Percentiles rank a stretch among this genome's conserved stretches.
Evolutionary conservation across 495 filamentous ascomycete species (phyloP).

Genomic region (Trichoderma reesei): DNA sequence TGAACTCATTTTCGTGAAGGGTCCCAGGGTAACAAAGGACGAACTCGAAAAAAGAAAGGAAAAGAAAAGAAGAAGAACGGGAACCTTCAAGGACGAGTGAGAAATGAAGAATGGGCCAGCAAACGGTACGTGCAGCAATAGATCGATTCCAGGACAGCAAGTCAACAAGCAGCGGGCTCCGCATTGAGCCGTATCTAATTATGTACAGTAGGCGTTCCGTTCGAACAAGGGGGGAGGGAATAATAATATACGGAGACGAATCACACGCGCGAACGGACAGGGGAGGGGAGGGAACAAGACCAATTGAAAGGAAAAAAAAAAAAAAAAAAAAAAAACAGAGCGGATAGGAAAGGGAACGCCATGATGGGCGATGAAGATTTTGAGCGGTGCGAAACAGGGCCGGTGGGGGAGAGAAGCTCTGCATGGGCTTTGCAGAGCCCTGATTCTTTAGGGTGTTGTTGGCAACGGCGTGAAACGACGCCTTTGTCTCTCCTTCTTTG

Average conservation of each 20-base stretch:
- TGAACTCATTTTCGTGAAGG: background rate
- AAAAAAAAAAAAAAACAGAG: background rate
- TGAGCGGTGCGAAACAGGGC: too few species aligned
- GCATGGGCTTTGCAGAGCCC: too few species aligned
- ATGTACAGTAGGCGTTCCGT: too few species aligned
- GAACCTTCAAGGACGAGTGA: too few species aligned
- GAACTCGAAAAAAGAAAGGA: background rate
- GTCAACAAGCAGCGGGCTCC: constrained; percentile 3
- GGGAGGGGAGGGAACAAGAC: background rate
- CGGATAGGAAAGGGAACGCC: background rate
- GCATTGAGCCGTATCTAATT: constrained; percentile 5
- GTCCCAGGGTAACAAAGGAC: background rate
- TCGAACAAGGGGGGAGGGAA: too few species aligned
- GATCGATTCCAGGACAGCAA: constrained; percentile 1
- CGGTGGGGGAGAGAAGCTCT: too few species aligned
- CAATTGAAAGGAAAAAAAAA: too few species aligned
- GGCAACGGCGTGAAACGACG: background rate
- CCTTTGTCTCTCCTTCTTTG: background rate
- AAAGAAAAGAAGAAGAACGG: background rate
- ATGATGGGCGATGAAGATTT: background rate
- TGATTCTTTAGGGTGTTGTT: too few species aligned
- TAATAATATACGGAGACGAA: background rate
- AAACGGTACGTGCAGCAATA: background rate
- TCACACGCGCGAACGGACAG: background rate
- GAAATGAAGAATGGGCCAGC: background rate